These are phyloP conservation scores for Cryptosporidium parvum DNA, from an alignment of 169 alveolate species.

Conservation along the genomic window DNA sequence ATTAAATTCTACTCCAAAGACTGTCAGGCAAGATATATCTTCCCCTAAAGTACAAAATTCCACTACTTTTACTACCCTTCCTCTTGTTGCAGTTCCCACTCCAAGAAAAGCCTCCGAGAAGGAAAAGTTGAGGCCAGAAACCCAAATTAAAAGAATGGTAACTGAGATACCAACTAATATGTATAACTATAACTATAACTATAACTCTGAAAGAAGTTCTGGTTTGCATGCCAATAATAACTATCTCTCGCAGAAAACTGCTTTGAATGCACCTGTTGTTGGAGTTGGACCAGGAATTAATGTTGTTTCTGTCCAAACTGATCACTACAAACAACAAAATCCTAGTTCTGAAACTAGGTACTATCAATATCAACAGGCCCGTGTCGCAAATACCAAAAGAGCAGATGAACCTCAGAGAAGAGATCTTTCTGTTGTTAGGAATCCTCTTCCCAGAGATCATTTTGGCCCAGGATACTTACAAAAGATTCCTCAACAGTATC, in stretches of 20 bases:
- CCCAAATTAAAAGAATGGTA: constrained; percentile 46
- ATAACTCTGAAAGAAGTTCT: neutral
- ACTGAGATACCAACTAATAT: constrained; percentile 34
- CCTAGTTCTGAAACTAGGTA: neutral
- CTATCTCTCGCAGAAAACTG: neutral
- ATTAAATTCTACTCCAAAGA: neutral
- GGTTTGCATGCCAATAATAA: neutral
- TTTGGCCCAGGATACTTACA: neutral
- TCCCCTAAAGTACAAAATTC: neutral
- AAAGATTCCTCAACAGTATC: neutral
- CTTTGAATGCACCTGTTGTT: neutral
- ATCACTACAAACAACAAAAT: neutral
- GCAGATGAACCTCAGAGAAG: neutral
- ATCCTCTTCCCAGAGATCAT: neutral
- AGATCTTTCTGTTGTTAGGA: neutral
- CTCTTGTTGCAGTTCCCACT: constrained; percentile 70
- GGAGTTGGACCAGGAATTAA: neutral
- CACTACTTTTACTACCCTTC: constrained; percentile 34
- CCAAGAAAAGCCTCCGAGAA: constrained; percentile 40
- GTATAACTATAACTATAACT: neutral
- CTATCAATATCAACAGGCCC: neutral
- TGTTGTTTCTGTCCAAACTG: neutral
- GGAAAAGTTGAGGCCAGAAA: neutral
- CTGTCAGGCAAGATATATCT: neutral
- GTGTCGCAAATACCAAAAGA: neutral